These are phyloP conservation scores for Pulveroboletus sp. DNA, from an alignment of 768 basidiomycete species.

Conservation along the genomic window DNA sequence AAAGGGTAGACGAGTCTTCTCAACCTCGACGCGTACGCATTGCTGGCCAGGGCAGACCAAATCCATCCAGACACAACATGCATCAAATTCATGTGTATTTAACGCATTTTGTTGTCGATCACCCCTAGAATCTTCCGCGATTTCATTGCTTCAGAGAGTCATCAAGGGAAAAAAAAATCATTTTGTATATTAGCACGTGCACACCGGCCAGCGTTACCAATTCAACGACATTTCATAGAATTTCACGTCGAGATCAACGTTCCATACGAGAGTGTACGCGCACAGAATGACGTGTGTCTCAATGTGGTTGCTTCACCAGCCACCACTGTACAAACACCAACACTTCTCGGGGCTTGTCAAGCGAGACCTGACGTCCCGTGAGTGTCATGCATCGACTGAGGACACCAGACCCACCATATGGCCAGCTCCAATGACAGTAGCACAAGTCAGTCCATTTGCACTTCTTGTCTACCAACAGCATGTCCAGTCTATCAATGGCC, in stretches of 20 bases:
- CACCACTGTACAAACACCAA: slow-evolving; percentile 45
- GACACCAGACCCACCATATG: slow-evolving; percentile 49
- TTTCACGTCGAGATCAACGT: not conserved
- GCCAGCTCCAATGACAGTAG: slow-evolving; percentile 60
- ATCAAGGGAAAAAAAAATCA: not conserved
- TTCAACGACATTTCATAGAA: not conserved
- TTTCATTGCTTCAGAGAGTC: not conserved
- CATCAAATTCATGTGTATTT: not conserved
- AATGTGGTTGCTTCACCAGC: slow-evolving; percentile 27
- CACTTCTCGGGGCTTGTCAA: slow-evolving; percentile 52
- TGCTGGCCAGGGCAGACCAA: not conserved
- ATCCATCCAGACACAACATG: not conserved
- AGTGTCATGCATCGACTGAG: not conserved
- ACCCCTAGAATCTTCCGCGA: not conserved
- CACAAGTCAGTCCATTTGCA: slow-evolving; percentile 55
- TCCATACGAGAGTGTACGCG: not conserved
- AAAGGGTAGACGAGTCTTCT: not conserved
- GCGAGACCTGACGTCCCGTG: slow-evolving; percentile 39
- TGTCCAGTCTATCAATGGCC: slow-evolving; percentile 49
- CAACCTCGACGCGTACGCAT: slow-evolving; percentile 8
- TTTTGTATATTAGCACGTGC: not conserved
- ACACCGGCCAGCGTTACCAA: not conserved
- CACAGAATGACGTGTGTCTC: not conserved
- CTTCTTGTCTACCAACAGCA: slow-evolving; percentile 48
- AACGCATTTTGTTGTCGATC: not conserved